phyloP scores from a whole-genome alignment of 371 early-diverging fungal genomes.

The Haplosporangium sp. region DNA sequence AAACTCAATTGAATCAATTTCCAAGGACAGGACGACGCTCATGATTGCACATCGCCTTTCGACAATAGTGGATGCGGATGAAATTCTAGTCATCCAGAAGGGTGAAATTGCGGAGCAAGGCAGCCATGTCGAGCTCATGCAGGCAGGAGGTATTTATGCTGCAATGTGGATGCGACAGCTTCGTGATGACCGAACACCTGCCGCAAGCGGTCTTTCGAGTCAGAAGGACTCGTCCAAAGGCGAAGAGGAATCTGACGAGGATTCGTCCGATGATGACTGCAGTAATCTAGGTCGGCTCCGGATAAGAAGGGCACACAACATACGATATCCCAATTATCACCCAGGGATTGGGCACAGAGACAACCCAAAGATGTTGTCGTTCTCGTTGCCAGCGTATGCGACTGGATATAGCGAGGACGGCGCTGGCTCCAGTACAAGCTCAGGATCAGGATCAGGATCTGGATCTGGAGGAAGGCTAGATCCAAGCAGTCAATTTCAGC shows the following conservation, averaged over 20 bases:
- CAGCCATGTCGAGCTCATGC: constrained; percentile 85
- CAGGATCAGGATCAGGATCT: constrained; percentile 2
- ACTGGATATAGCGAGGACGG: background rate
- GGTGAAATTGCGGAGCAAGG: constrained; percentile 91
- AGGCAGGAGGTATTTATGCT: constrained; percentile 73
- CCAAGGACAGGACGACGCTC: constrained; percentile 90
- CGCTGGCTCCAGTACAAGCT: no score
- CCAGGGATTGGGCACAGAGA: background rate
- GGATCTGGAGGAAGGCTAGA: constrained; percentile 15
- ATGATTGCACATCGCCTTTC: constrained; percentile 95
- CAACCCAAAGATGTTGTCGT: constrained; percentile 21
- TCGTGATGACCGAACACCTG: constrained; percentile 65
- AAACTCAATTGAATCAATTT: constrained; percentile 69
- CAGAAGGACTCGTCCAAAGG: constrained; percentile 53
- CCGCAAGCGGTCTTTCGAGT: constrained; percentile 32
- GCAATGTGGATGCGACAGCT: constrained; percentile 93
- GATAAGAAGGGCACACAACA: constrained; percentile 22
- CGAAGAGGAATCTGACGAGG: constrained; percentile 42
- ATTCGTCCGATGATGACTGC: constrained; percentile 24
- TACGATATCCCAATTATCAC: constrained; percentile 13
- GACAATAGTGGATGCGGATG: constrained; percentile 84
- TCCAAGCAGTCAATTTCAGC: constrained; percentile 10
- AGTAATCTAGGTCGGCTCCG: constrained; percentile 17
- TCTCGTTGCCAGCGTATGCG: constrained; percentile 34
- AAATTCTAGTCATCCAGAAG: constrained; percentile 80